A percentile compares a stretch with the other conserved stretches of the same genome.
These are phyloP conservation scores for Samsoniella hepiali DNA, from an alignment of 2,329 filamentous ascomycete species.

Conservation along the genomic window DNA sequence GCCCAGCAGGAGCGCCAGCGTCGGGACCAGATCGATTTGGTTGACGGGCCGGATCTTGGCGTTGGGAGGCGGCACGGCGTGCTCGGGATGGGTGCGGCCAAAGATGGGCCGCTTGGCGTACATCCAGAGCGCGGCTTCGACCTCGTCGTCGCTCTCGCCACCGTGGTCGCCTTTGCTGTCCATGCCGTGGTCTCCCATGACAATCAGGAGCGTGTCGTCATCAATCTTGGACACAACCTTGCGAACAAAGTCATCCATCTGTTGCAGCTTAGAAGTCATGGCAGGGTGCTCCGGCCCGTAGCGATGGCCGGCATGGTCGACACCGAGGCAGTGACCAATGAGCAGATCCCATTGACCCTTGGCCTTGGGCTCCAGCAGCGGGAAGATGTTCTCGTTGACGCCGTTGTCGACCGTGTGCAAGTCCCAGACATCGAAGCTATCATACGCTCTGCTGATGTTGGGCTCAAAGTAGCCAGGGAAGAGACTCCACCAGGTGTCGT, in stretches of 20 bases:
- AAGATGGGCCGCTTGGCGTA: slow-evolving; percentile 87
- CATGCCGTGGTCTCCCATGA: slow-evolving; percentile 99
- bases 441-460: slow-evolving; percentile 82
- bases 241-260: slow-evolving; percentile 83
- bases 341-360: slow-evolving; percentile 84
- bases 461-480: slow-evolving; percentile 92
- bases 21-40: slow-evolving; percentile 95
- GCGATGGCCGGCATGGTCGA: slow-evolving; percentile 94
- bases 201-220: slow-evolving; percentile 80
- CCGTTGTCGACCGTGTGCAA: slow-evolving; percentile 95
- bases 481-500: slow-evolving; percentile 93
- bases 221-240: slow-evolving; percentile 70
- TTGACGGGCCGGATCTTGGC: slow-evolving; percentile 73
- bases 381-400: slow-evolving; percentile 85
- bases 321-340: slow-evolving; percentile 88
- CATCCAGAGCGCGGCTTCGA: slow-evolving; percentile 96
- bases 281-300: slow-evolving; percentile 91
- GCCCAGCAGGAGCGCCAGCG: slow-evolving; percentile 80
- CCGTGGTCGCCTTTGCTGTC: slow-evolving; percentile 95
- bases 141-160: slow-evolving; percentile 95
- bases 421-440: slow-evolving; percentile 98
- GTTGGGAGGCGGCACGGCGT: slow-evolving; percentile 57
- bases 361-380: slow-evolving; percentile 66
- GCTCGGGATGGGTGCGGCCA: slow-evolving; percentile 66
- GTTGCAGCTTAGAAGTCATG: slow-evolving; percentile 84